These are phyloP conservation scores for Colletotrichum kahawae DNA, from an alignment of 2,329 filamentous ascomycete species.

Conservation along the genomic window DNA sequence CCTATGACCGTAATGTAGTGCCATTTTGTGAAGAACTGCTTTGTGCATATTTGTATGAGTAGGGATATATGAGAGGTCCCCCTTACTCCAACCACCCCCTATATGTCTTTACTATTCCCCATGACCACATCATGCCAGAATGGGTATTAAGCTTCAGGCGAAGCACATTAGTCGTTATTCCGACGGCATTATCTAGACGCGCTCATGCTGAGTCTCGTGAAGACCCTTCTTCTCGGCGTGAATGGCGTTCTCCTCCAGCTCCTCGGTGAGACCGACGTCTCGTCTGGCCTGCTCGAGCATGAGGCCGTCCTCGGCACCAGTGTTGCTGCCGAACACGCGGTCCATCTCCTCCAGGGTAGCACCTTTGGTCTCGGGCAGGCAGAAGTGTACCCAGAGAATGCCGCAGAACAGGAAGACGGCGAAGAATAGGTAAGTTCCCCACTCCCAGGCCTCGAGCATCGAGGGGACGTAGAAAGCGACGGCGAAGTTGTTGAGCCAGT, in stretches of 20 bases:
- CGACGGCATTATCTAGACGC: background rate
- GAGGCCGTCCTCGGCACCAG: constrained; percentile 31
- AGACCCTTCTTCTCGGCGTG: constrained; percentile 23
- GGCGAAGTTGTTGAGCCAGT: constrained; percentile 53
- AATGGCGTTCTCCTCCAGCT: constrained; percentile 16
- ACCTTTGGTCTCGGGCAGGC: constrained; percentile 60
- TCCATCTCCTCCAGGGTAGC: constrained; percentile 61
- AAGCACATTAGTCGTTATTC: background rate
- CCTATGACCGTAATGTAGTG: too few relatives aligned
- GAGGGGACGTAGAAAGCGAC: constrained; percentile 50
- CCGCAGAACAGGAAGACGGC: constrained; percentile 51
- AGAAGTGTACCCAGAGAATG: constrained; percentile 54
- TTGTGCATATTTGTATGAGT: too few relatives aligned
- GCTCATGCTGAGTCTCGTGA: background rate
- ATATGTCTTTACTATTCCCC: background rate
- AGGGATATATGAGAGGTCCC: too few relatives aligned
- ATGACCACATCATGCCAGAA: background rate
- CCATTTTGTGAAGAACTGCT: too few relatives aligned
- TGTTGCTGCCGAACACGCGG: constrained; percentile 49
- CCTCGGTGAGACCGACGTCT: constrained; percentile 25
- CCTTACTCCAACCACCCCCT: too few relatives aligned
- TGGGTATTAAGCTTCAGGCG: background rate
- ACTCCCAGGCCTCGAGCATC: constrained; percentile 45
- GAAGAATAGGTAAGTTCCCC: constrained; percentile 64
- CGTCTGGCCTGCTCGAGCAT: constrained; percentile 27